Evolutionary conservation across 2,329 filamentous ascomycete species (phyloP), one percentile per base, ranked within the genome.

Genomic region (Ustulina deusta): DNA sequence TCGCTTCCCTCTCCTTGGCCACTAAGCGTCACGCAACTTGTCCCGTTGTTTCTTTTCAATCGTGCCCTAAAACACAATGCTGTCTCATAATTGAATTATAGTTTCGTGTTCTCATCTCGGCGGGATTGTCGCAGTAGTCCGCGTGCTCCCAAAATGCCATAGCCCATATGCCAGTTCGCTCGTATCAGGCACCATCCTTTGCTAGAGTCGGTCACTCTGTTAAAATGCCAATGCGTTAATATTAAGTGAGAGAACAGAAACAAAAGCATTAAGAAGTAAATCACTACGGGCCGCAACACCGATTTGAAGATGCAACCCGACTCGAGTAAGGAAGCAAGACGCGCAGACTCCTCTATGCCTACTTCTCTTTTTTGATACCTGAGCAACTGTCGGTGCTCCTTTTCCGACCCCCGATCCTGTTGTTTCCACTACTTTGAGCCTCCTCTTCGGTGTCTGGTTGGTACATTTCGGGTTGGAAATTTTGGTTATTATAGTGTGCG

Each of bases 401-500:
- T 75, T 77, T 78, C 67, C 73, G 74, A 64, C 69, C 71, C 54
- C 75, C 67, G 10, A 60, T 69, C 56, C 67, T 76, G 63, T 71
- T 71, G 61, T 63, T 69, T n/a, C 54, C 55, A 42, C 40, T 60
- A 62, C 69, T 69, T 52, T 70, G 67, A 38, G 69, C 74, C 60
- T 77, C 75, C n/a, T 82, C 80, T 7, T 82, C 81, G 22, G 75
- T 72, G 1, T 78, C 79, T 6, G 82, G 82, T 48, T 75, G 79
- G 72, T 83, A 87, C 75, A 85, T 83, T 70, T 87, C 85, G 0
- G 86, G 86, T 66, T 87, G 85, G 69, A 88, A 88, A 70, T 87
- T 83, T 46, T 87, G 87, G 70, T 91, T 91, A 67, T 88, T 88
- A 72, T 88, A 91, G 74, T 91, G 89, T 0, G 89, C 89, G 54